Percentiles rank a stretch among this genome's conserved stretches.
Conservation (phyloP, 345 rosid species). For the Pistacia atlantica region DNA sequence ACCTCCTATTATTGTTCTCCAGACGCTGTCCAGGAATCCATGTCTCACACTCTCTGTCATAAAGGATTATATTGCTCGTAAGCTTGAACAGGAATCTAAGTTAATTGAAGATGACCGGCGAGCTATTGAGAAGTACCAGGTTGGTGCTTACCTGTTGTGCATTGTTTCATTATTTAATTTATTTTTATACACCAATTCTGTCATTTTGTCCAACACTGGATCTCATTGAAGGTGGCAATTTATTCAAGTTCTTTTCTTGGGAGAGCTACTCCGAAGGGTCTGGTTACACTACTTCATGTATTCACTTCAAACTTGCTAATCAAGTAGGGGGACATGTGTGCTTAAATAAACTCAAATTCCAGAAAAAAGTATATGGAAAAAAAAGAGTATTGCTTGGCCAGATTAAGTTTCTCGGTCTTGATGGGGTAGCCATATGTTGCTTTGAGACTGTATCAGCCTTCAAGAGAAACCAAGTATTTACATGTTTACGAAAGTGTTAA, state of each 20-base stretch:
- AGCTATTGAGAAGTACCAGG: conserved; percentile 95
- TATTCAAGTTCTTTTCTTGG: neutral
- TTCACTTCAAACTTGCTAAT: conserved; percentile 1
- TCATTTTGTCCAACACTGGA: neutral
- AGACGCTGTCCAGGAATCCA: conserved; percentile 86
- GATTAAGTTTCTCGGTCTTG: neutral
- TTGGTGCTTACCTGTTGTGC: conserved; percentile 22
- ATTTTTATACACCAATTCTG: neutral
- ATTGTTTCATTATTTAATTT: conserved; percentile 9
- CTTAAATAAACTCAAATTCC: neutral
- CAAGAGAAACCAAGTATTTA: neutral
- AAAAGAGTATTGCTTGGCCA: neutral
- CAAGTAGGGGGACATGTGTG: neutral
- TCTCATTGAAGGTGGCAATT: neutral
- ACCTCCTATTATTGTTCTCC: conserved; percentile 97
- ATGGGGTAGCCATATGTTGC: conserved; percentile 5
- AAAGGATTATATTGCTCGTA: conserved; percentile 91
- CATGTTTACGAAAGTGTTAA: neutral
- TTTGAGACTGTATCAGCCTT: neutral
- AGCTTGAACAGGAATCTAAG: conserved; percentile 94
- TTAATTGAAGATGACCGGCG: conserved; percentile 92
- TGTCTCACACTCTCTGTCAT: conserved; percentile 95
- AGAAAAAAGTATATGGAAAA: too few species aligned
- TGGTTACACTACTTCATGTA: conserved; percentile 1
- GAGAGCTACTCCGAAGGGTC: neutral